These are phyloP conservation scores for Meyerozyma elateridarum DNA, from an alignment of 1,139 yeast genomes.

Conservation along the genomic window DNA sequence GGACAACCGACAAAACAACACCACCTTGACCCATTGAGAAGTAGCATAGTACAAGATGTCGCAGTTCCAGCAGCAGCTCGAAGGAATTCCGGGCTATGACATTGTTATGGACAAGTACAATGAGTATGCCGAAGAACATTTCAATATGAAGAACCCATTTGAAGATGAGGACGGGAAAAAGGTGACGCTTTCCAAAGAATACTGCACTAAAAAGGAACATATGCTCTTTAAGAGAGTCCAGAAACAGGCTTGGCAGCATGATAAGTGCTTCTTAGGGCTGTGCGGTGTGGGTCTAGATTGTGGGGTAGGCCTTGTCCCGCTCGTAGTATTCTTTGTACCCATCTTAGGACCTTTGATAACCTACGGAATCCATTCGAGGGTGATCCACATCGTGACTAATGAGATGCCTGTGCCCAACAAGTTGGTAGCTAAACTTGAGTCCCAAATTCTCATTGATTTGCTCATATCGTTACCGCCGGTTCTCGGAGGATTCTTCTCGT, in stretches of 20 bases:
- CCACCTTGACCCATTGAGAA: not conserved
- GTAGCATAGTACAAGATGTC: constrained; percentile 16
- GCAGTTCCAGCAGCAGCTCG: constrained; percentile 36
- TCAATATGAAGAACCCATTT: constrained; percentile 63
- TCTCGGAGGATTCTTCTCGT: constrained; percentile 68
- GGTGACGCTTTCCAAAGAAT: constrained; percentile 54
- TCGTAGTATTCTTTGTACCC: constrained; percentile 61
- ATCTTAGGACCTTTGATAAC: constrained; percentile 75
- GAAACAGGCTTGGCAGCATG: constrained; percentile 79
- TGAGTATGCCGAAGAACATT: constrained; percentile 56
- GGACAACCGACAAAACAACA: no score
- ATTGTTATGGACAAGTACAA: constrained; percentile 53
- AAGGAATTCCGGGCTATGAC: constrained; percentile 55
- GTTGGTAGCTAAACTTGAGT: constrained; percentile 63
- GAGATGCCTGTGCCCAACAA: constrained; percentile 55
- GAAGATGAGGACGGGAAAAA: constrained; percentile 54
- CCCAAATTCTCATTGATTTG: constrained; percentile 69
- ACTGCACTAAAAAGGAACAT: constrained; percentile 54
- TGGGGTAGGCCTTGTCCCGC: constrained; percentile 73
- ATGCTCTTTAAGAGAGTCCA: constrained; percentile 71
- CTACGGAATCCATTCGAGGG: constrained; percentile 70
- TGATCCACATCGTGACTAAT: constrained; percentile 54
- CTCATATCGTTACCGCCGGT: constrained; percentile 73
- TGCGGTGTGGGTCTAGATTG: constrained; percentile 65
- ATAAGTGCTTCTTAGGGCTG: constrained; percentile 73